Evolutionary conservation across 75 land plant genomes (phyloP).

Genomic region (Ceratopteris richardii): DNA sequence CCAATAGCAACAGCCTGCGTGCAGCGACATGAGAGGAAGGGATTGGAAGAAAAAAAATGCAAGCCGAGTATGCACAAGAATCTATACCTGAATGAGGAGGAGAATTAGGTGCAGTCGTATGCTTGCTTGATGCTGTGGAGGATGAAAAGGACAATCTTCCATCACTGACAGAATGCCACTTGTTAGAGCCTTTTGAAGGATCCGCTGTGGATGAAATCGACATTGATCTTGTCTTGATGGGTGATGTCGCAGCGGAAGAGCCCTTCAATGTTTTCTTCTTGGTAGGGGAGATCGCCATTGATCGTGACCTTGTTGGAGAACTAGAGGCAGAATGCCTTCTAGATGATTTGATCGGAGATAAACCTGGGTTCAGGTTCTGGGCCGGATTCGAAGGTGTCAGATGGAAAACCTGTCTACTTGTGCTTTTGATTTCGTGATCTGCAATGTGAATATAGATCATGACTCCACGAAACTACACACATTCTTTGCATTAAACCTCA

Average conservation of each 20-base stretch:
- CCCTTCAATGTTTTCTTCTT: no score
- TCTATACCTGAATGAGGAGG: conserved; percentile 11
- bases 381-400: conserved; percentile 51
- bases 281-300: conserved; percentile 40
- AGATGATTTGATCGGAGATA: conserved; percentile 56
- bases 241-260: no score
- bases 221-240: no score
- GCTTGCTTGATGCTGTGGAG: conserved; percentile 50
- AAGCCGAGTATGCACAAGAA: no score
- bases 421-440: background rate
- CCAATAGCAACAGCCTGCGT: no score
- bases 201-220: no score
- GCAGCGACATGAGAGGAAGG: no score
- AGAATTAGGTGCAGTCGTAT: conserved; percentile 65
- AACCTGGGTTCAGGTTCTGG: conserved; percentile 51
- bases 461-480: no score
- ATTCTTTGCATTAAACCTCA: no score
- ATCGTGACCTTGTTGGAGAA: conserved; percentile 43
- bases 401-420: conserved; percentile 21
- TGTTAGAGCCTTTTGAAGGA: background rate
- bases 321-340: conserved; percentile 36
- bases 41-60: no score
- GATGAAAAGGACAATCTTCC: conserved; percentile 11
- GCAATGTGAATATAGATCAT: no score
- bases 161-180: conserved; percentile 20